phyloP scores from a whole-genome alignment of 2,329 filamentous ascomycete species.

The Xylaria digitata region DNA sequence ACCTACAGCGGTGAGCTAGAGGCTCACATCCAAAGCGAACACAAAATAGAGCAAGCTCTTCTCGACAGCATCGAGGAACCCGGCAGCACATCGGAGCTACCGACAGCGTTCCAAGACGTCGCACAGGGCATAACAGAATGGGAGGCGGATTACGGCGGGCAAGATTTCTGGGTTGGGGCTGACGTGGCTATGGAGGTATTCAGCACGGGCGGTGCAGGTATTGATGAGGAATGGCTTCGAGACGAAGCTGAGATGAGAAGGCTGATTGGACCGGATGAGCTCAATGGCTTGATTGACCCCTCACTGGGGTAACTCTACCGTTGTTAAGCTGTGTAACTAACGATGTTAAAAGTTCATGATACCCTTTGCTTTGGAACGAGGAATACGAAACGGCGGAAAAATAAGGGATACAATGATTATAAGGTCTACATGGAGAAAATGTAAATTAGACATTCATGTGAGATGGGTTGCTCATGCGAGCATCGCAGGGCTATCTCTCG shows the following conservation, averaged over 20 bases:
- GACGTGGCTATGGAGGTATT: slow-evolving; percentile 46
- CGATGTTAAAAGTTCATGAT: slow-evolving; percentile 38
- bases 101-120: slow-evolving; percentile 27
- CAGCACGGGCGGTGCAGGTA: slow-evolving; percentile 49
- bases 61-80: slow-evolving; percentile 27
- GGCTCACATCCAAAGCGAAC: slow-evolving; percentile 55
- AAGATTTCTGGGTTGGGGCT: slow-evolving; percentile 46
- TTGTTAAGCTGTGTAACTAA: slow-evolving; percentile 23
- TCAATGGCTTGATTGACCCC: slow-evolving; percentile 45
- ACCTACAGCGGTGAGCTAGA: slow-evolving; percentile 63
- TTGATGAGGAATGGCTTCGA: slow-evolving; percentile 57
- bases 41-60: slow-evolving; percentile 43
- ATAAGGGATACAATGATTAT: neutral
- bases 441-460: neutral
- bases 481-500: too few species aligned
- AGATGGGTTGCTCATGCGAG: too few species aligned
- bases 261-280: slow-evolving; percentile 46
- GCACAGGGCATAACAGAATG: slow-evolving; percentile 29
- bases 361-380: slow-evolving; percentile 42
- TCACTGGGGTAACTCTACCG: slow-evolving; percentile 30
- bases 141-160: slow-evolving; percentile 30
- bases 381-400: neutral
- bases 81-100: slow-evolving; percentile 11
- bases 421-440: neutral
- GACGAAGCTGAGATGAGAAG: slow-evolving; percentile 59